Conservation (phyloP, 768 basidiomycete genomes). For the Sutorius australiensis region DNA sequence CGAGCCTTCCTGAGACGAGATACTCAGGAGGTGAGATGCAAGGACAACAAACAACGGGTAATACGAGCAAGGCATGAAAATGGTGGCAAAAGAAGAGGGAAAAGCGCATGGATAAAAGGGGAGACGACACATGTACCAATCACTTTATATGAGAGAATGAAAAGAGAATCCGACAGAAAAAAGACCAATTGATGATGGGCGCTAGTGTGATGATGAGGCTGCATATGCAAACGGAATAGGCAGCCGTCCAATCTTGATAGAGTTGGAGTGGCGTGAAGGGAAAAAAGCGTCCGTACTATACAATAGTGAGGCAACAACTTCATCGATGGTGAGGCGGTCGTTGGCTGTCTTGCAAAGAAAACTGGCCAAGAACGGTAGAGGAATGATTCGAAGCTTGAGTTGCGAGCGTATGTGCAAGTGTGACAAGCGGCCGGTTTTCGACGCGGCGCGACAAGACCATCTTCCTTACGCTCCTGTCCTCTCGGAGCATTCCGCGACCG, state of each 20-base stretch:
- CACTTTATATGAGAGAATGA: slow-evolving; percentile 18
- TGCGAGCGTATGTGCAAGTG: slow-evolving; percentile 6
- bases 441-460: slow-evolving; percentile 27
- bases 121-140: slow-evolving; percentile 25
- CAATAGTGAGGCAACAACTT: slow-evolving; percentile 39
- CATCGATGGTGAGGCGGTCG: slow-evolving; percentile 27
- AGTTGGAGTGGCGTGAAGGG: slow-evolving; percentile 46
- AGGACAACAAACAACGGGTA: slow-evolving; percentile 56
- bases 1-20: slow-evolving; percentile 49
- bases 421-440: slow-evolving; percentile 4
- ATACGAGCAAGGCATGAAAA: slow-evolving; percentile 26
- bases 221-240: slow-evolving; percentile 29
- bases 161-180: slow-evolving; percentile 26
- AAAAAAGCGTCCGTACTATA: slow-evolving; percentile 70
- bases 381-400: slow-evolving; percentile 19
- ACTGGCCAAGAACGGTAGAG: slow-evolving; percentile 16
- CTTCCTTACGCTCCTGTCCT: slow-evolving; percentile 17
- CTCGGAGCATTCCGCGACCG: slow-evolving; percentile 24
- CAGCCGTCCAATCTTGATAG: slow-evolving; percentile 25
- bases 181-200: slow-evolving; percentile 32
- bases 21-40: slow-evolving; percentile 54
- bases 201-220: slow-evolving; percentile 26
- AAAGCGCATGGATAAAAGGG: slow-evolving; percentile 21
- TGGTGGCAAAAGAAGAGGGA: slow-evolving; percentile 16
- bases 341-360: slow-evolving; percentile 16